Evolutionary conservation across 2,329 filamentous ascomycete genomes (phyloP), one percentile per base, ranked within the genome.

Genomic region (Neophaeococcomyces mojaviensis): DNA sequence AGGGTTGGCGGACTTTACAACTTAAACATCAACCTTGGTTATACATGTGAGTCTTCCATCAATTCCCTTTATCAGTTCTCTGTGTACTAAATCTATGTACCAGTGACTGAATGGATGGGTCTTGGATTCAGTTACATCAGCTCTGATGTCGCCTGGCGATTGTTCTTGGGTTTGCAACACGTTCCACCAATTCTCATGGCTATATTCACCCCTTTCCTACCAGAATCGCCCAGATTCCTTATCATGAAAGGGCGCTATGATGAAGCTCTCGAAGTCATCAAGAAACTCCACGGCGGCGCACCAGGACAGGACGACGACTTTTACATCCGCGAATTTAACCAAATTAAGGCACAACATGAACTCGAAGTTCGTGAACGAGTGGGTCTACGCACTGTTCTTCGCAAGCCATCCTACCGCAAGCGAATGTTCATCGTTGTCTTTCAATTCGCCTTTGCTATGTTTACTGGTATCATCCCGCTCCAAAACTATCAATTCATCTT

Each of bases 141-240:
- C 4, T n/a, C 16, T 16, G 37, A 49, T 19, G n/a, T 41, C 38
- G n/a, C 43, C n/a, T 49, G 42, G 42, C 35, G 47, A 5, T 24
- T 46, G 13, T 31, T 49, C 12, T 12, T 49, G 18, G 47, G 42
- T 9, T 24, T 39, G 12, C 47, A 49, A 33, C 31, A 22, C 20
- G 5, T 49, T 15, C 36, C 46, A 5, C 26, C 26, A 2, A 13
- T 31, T 2, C n/a, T 41, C 7, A 49, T 49, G 42, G 16, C 34
- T 15, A 20, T 49, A 31, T 34, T 49, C 20, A 46, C 58, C 15
- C 37, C 44, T 2, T 58, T 54, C 39, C 54, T 58, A 30, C 57
- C 57, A 8, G 56, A 58, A 46, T 57, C 52, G 1, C 57, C 56
- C 6, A 46, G 55, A 12, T 58, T 53, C 24, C 48, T 59, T n/a